Evolutionary conservation across 495 filamentous ascomycete genomes (phyloP).

Genomic region (Aspergillus cristatus): DNA sequence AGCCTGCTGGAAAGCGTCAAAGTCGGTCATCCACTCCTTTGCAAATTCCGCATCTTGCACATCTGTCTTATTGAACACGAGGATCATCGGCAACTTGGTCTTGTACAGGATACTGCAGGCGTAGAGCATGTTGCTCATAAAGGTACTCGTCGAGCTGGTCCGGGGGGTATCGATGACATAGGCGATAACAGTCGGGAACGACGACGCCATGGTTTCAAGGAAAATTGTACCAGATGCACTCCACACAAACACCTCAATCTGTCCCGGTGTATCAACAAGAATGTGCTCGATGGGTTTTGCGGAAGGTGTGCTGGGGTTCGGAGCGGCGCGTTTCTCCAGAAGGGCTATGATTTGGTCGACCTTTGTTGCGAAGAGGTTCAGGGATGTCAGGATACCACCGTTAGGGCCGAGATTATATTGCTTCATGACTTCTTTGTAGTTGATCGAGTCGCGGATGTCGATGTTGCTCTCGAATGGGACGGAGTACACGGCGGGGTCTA

Average conservation of each 20-base stretch:
- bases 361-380: conserved; percentile 96
- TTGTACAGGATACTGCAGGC: conserved; percentile 98
- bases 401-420: conserved; percentile 97
- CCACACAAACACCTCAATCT: conserved; percentile 99
- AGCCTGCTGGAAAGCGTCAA: conserved; percentile 88
- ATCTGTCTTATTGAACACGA: conserved; percentile 98
- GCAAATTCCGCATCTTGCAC: conserved; percentile 84
- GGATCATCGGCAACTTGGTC: conserved; percentile 93
- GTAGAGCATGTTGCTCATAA: conserved; percentile 99
- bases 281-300: conserved; percentile 70
- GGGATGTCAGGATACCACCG: conserved; percentile 90
- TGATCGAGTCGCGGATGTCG: conserved; percentile 96
- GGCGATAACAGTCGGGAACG: conserved; percentile 91
- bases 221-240: conserved; percentile 87
- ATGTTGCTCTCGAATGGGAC: conserved; percentile 99
- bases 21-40: conserved; percentile 99
- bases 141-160: conserved; percentile 83
- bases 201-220: conserved; percentile 83
- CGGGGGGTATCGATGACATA: conserved; percentile 97
- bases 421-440: conserved; percentile 99
- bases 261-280: conserved; percentile 89
- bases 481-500: conserved; percentile 87
- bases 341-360: conserved; percentile 87
- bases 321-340: conserved; percentile 73
- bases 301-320: conserved; percentile 50